Conservation (phyloP, 106 monocot genomes). For the Gastrodia elata region DNA sequence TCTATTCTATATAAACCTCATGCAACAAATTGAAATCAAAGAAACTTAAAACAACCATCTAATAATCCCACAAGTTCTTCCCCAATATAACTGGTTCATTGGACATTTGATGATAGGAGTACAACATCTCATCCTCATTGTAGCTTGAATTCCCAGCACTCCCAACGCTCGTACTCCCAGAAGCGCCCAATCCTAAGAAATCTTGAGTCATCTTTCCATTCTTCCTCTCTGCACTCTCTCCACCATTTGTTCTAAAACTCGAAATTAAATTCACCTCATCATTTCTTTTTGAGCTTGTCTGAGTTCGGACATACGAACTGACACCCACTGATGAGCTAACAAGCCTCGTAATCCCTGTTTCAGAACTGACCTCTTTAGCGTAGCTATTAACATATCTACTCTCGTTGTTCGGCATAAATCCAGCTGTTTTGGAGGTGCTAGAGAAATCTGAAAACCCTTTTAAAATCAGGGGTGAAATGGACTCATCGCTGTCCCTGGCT, state of each 20-base stretch:
- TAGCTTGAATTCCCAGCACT: neutral
- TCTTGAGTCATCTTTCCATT: slow-evolving; percentile 18
- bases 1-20: too few species aligned
- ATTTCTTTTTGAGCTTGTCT: neutral
- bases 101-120: neutral
- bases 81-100: neutral
- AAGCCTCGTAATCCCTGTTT: neutral
- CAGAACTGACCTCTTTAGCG: neutral
- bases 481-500: slow-evolving; percentile 1
- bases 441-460: neutral
- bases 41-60: too few species aligned
- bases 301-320: neutral
- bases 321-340: neutral
- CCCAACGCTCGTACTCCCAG: neutral
- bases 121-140: neutral
- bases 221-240: too few species aligned
- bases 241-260: neutral
- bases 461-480: neutral
- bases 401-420: neutral
- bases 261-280: neutral
- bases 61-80: neutral
- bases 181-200: slow-evolving; percentile 18
- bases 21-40: too few species aligned
- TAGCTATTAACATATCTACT: neutral
- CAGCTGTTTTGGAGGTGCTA: neutral